Evolutionary conservation across 2,329 filamentous ascomycete genomes (phyloP).

Genomic region (Aspergillus sp.): DNA sequence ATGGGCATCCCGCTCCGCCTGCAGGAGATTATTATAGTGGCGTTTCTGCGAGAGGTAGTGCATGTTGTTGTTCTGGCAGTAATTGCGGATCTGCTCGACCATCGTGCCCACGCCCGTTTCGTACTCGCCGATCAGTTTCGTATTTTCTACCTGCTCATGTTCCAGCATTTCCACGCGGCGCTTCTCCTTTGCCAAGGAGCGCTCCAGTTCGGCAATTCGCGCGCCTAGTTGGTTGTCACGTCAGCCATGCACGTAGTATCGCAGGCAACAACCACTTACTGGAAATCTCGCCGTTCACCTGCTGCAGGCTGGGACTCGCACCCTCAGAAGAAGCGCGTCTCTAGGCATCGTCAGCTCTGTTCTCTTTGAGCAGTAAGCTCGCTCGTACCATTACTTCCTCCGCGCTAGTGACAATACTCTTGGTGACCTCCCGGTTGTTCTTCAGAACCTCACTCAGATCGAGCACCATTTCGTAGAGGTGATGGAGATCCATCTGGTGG

Average conservation of each 20-base stretch:
- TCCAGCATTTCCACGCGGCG: constrained; percentile 34
- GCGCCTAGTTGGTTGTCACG: constrained; percentile 23
- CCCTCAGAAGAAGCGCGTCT: constrained; percentile 35
- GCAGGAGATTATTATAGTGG: constrained; percentile 42
- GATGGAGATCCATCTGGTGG: constrained; percentile 44
- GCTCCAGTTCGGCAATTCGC: constrained; percentile 41
- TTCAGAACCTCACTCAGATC: constrained; percentile 41
- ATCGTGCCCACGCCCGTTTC: constrained; percentile 38
- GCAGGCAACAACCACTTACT: constrained; percentile 18
- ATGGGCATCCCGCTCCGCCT: constrained; percentile 42
- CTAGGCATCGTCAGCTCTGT: constrained; percentile 17
- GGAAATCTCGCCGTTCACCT: constrained; percentile 36
- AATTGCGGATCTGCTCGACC: constrained; percentile 43
- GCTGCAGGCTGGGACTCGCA: constrained; percentile 30
- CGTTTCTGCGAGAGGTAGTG: constrained; percentile 38
- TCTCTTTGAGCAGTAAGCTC: background rate
- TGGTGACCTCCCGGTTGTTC: constrained; percentile 42
- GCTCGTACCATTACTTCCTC: constrained; percentile 40
- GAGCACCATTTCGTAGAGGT: constrained; percentile 41
- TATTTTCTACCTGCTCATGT: constrained; percentile 40
- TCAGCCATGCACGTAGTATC: background rate
- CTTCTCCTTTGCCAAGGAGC: constrained; percentile 38
- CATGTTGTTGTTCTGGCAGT: constrained; percentile 41
- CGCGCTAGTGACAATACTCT: constrained; percentile 39
- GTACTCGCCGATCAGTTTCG: constrained; percentile 39